These are phyloP conservation scores for Paspalum notatum DNA, from an alignment of 176 grass and related monocot genomes.

Conservation along the genomic window DNA sequence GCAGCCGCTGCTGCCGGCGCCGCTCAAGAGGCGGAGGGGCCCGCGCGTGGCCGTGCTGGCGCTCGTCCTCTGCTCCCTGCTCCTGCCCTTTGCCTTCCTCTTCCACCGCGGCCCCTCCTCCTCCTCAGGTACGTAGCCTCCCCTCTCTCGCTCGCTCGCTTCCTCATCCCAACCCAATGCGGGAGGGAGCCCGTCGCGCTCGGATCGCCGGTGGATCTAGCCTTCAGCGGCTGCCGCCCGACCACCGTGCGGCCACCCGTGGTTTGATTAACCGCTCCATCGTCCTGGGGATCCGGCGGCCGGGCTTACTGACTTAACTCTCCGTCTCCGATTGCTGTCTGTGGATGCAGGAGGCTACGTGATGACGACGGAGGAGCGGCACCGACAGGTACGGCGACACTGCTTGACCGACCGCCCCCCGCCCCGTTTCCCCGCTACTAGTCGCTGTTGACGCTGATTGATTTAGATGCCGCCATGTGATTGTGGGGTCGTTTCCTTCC, in stretches of 20 bases:
- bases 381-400: constrained; percentile 58
- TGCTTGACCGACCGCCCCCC: too few species aligned
- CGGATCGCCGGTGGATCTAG: constrained; percentile 52
- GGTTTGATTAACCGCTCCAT: neutral
- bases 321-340: constrained; percentile 12
- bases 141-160: neutral
- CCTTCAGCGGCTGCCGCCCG: neutral
- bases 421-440: too few species aligned
- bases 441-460: neutral
- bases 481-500: neutral
- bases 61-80: constrained; percentile 82
- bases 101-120: constrained; percentile 53
- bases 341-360: constrained; percentile 70
- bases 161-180: neutral
- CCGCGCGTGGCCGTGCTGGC: constrained; percentile 70
- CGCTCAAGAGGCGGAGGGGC: constrained; percentile 62
- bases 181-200: neutral
- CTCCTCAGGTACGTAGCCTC: constrained; percentile 52
- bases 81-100: constrained; percentile 82
- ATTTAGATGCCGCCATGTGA: neutral
- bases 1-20: constrained; percentile 45
- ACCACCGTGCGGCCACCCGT: neutral
- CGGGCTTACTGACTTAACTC: neutral
- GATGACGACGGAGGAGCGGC: constrained; percentile 69
- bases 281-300: neutral